phyloP scores from a whole-genome alignment of 768 basidiomycete genomes.

The Amanita molliuscula region DNA sequence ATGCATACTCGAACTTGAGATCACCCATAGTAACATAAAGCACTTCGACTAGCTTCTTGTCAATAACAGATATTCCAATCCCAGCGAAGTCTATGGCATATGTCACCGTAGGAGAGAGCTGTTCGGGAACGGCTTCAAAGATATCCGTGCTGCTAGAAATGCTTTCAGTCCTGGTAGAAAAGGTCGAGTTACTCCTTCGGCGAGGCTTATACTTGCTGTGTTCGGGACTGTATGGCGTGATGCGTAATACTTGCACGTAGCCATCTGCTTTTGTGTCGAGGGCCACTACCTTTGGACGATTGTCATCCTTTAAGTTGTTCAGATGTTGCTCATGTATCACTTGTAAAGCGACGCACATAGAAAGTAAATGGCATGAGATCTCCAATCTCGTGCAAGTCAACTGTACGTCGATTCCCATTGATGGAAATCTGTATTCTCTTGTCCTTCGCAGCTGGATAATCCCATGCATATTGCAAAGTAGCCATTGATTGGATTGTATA shows the following conservation, averaged over 20 bases:
- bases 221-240: slow-evolving; percentile 81
- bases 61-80: slow-evolving; percentile 86
- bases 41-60: slow-evolving; percentile 80
- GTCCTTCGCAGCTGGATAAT: slow-evolving; percentile 73
- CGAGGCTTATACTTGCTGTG: slow-evolving; percentile 82
- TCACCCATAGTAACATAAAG: slow-evolving; percentile 74
- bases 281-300: slow-evolving; percentile 60
- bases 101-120: slow-evolving; percentile 52
- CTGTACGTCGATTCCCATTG: slow-evolving; percentile 47
- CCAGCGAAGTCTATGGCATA: slow-evolving; percentile 77
- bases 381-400: slow-evolving; percentile 97
- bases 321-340: neutral
- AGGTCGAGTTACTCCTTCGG: slow-evolving; percentile 31
- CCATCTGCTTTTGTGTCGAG: slow-evolving; percentile 90
- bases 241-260: slow-evolving; percentile 72
- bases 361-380: slow-evolving; percentile 85
- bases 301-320: slow-evolving; percentile 29
- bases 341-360: slow-evolving; percentile 34
- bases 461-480: slow-evolving; percentile 79
- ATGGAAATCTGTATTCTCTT: slow-evolving; percentile 67
- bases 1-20: slow-evolving; percentile 77
- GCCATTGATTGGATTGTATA: slow-evolving; percentile 54
- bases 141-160: slow-evolving; percentile 58
- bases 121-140: slow-evolving; percentile 80
- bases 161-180: slow-evolving; percentile 53